Conservation (phyloP, 805 yeast species). For the Wickerhamomyces ciferrii region DNA sequence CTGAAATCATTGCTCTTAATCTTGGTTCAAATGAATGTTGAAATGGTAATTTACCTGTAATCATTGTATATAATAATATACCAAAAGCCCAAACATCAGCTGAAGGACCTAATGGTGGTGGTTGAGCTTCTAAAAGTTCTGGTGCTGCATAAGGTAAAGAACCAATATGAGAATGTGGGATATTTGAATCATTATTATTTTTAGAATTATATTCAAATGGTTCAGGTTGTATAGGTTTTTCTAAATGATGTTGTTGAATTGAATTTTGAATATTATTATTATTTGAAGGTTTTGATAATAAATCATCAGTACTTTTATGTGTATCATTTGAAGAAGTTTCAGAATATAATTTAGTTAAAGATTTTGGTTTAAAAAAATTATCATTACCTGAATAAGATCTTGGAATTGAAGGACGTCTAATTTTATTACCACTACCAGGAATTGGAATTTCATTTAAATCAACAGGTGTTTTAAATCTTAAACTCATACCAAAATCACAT, state of each 20-base stretch:
- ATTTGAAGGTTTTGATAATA: no score
- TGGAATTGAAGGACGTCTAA: constrained; percentile 26
- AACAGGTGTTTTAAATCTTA: constrained; percentile 16
- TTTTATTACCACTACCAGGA: constrained; percentile 22
- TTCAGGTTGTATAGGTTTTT: constrained; percentile 8
- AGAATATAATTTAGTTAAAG: constrained; percentile 18
- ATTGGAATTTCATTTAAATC: constrained; percentile 12
- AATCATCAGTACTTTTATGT: neutral
- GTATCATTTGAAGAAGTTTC: constrained; percentile 14
- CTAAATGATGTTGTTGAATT: neutral
- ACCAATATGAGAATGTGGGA: constrained; percentile 71
- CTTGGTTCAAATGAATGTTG: constrained; percentile 81
- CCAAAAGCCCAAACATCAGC: constrained; percentile 95
- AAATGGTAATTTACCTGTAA: constrained; percentile 74
- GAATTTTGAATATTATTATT: neutral
- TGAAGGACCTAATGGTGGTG: constrained; percentile 54
- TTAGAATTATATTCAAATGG: constrained; percentile 9
- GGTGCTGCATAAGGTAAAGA: constrained; percentile 93
- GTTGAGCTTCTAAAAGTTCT: constrained; percentile 62
- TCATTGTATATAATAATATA: constrained; percentile 66
- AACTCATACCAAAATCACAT: constrained; percentile 90
- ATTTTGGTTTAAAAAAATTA: constrained; percentile 10
- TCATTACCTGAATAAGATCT: constrained; percentile 26
- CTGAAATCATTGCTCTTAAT: constrained; percentile 63
- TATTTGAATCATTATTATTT: constrained; percentile 8